Base-by-base conservation (phyloP, 176 grass and related monocot species). In the Triticum urartu region DNA sequence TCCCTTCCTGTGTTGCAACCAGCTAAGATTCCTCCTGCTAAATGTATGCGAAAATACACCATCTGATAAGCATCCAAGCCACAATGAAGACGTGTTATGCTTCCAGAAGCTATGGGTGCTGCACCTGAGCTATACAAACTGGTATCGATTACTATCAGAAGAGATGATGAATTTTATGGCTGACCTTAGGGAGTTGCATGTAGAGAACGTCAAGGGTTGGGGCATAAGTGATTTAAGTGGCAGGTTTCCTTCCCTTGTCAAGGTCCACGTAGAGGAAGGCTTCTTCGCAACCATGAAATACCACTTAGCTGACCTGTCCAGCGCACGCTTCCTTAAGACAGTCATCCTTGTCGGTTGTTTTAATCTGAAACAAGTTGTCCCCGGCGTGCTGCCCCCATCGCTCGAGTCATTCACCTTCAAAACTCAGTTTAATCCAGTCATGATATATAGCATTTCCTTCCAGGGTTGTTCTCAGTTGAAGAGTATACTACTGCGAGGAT, bases 11-110 rank as follows among this genome's bases (percentile, higher is more conserved):
- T 10, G 42, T 6, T 88, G 72, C 35, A 70, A 2, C 3, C 43
- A 62, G 18, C 64, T 88, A 15, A 88, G 87, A 21, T 54, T 84
- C 38, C 73, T 88, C 26, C 20, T 14, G 0, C 50, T 83, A 8
- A 3, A 88, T 5, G n/a, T n/a, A n/a, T n/a, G n/a, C n/a, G n/a
- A n/a, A n/a, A n/a, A n/a, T n/a, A 3, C 25, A 17, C 25, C 33
- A 21, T 59, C 2, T 36, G 17, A 38, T 70, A 70, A 38, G 18
- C 32, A 21, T 35, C 66, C 32, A 20, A 68, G 1, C 17, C 67
- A 38, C 17, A 70, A 18, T 1, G 18, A 38, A 70, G 8, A 39
- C 6, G 10, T 3, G 12, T 5, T 1, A 26, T 88, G 69, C 35
- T 83, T 88, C 9, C 20, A 0, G 2, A 78, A 63, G 0, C 3